Conservation (phyloP, 139 green algal species). For the Tetraselmis chui region DNA sequence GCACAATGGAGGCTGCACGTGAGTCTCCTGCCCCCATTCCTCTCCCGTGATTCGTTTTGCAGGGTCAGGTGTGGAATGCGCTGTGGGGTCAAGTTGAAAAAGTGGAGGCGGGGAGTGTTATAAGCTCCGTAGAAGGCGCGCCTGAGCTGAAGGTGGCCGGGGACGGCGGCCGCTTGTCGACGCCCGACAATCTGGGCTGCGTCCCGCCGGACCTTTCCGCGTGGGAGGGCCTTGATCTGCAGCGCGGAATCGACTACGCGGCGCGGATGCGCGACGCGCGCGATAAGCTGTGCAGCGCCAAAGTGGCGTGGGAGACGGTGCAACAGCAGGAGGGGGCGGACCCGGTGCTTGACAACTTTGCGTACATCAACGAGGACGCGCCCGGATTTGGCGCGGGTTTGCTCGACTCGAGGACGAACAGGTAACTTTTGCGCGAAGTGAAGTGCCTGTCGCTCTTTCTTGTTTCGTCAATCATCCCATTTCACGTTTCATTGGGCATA, state of each 20-base stretch:
- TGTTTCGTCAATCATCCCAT: too few relatives aligned
- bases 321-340: background rate
- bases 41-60: background rate
- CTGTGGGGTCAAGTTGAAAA: background rate
- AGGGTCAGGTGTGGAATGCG: background rate
- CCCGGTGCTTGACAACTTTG: background rate
- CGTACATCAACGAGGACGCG: background rate
- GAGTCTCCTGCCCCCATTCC: background rate
- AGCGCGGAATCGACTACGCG: background rate
- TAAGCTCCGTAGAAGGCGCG: background rate
- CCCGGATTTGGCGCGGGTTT: background rate
- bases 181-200: background rate
- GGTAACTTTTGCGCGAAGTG: too few relatives aligned
- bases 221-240: background rate
- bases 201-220: background rate
- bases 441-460: too few relatives aligned
- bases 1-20: background rate
- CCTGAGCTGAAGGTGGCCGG: background rate
- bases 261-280: background rate
- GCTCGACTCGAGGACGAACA: background rate
- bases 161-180: background rate
- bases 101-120: background rate
- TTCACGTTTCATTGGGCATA: background rate
- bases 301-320: background rate
- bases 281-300: background rate